Base-by-base conservation (phyloP, 2,329 filamentous ascomycete species). In the Nectriaceae sp. region DNA sequence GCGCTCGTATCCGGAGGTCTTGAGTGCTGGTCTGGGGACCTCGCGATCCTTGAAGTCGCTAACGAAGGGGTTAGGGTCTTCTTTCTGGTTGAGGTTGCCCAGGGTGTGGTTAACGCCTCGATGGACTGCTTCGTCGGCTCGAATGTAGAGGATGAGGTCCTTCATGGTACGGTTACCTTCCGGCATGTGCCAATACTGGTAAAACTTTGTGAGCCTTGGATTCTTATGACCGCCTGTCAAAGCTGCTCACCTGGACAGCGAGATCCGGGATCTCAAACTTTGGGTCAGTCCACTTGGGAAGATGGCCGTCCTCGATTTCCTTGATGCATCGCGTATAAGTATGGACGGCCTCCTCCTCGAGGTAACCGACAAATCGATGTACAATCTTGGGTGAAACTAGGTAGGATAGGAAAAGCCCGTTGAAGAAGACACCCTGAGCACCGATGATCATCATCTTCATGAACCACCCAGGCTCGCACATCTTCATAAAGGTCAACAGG, bases 341-440 rank as follows among this genome's bases (percentile, higher is more conserved):
- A 65, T 96, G 82, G 2, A 97, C 93, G 8, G 94, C 94, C 70
- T 99, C 94, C 69, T 99, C 94, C 70, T 99, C 94, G 11, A 99
- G 83, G 62, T 97, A 97, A 2, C 92, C 94, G 44, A 97, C 92
- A 69, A 99, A 97, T 38, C 94, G 87, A 70, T 99, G 94, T 64
- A 89, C 93, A 54, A 90, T 93, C 52, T 86, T 84, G 5, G 94
- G 93, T 2, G 87, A 90, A 51, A 96, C 64, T 26, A 99, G 84
- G 72, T 97, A 97, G 40, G 87, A 80, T 53, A 96, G 51, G 78
- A 99, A 97, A 67, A 97, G 83, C 55, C 84, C 82, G 72, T 99
- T 99, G 81, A 96, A 97, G 78, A 96, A 97, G 60, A 97, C 89
- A 33, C 93, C 94, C 69, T 97, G 93, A 0, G 93, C 92, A 11